Base-by-base conservation (phyloP, 2,329 filamentous ascomycete species). In the Aspergillus vadensis region DNA sequence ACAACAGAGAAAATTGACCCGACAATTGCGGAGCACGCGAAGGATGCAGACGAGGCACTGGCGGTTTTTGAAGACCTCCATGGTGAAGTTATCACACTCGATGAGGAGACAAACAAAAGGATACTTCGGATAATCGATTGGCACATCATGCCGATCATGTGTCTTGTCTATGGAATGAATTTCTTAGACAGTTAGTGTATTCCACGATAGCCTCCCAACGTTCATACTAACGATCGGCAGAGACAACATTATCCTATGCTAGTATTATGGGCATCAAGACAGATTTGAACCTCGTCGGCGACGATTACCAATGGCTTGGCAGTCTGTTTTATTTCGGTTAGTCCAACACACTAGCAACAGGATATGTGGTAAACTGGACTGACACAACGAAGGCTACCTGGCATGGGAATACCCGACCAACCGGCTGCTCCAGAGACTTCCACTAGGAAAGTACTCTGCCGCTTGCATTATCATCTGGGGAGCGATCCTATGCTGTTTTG, bases 341-440 rank as follows among this genome's bases (percentile, higher is more conserved):
- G 63, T 63, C 68, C 15, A n/a, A 32, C 36, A 12, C 15, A 17
- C 6, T 3, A 5, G 7, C 1, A 14, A n/a, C 9, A 12, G 2
- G 12, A 55, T n/a, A 14, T 8, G 1, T 23, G 32, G 3, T 10
- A 15, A 9, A 15, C 9, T 19, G 30, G 4, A n/a, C 44, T 56
- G 43, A 50, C 58, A 6, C 4, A 32, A 30, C 50, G 30, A 61
- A 79, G 79, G 79, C 1, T 81, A 81, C 62, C 70, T 81, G 15
- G 83, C 81, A 2, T 88, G 82, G 82, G 87, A 90, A 70, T 89
- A 87, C 71, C 87, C 87, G 0, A 89, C 87, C 1, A 88, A 83
- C 68, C 82, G 85, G 12, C 79, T 90, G 27, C 79, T 90, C 12
- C 88, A 90, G 72, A 78, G 82, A 1, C 74, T 90, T 2, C 88